Evolutionary conservation across 1,139 yeast genomes (phyloP), one percentile per base, ranked within the genome.

Genomic region (Sugiyamaella japonica): DNA sequence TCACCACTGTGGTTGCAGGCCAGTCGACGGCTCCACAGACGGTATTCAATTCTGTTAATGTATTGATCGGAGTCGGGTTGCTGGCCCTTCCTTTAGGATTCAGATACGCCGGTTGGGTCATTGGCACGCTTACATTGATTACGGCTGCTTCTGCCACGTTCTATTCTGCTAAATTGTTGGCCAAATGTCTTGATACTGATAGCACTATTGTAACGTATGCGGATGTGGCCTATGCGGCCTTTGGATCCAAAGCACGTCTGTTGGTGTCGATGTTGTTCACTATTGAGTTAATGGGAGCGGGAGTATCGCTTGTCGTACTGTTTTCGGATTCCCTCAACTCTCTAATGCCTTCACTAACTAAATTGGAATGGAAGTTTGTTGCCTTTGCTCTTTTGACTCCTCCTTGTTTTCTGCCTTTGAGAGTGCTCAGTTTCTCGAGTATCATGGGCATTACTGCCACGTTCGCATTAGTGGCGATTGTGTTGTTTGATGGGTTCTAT

Each of bases 21-120:
- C 95, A 86, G 68, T 87, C 96, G 2, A 90, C 97, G 0, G 85
- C 84, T 0, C 86, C 91, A 0, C 98, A 91, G 69, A 91, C 98
- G 0, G 75, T 88, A 17, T 89, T 91, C 75, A 91, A 91, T 67
- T 83, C 95, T 2, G 84, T 90, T 54, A 91, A 91, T 68, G 87
- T 90, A 0, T 74, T 90, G 43, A 83, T 90, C 64, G 98, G 97
- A 0, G 82, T 91, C 46, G 97, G 96, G 2, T 78, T 91, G 65
- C 76, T 91, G 37, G 85, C 97, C 1, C 75, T 91, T 48, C 96
- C 97, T 0, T 77, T 86, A 62, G 98, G 93, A 0, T 73, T 91
- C 59, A 81, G 78, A 59, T 77, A 86, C 53, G 79, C 96, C 0
- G 98, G 98, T 0, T 86, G 96, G 90, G 67, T 86, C 2, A 57